phyloP scores from a whole-genome alignment of 257 asterid genomes.

The Mentha longifolia region DNA sequence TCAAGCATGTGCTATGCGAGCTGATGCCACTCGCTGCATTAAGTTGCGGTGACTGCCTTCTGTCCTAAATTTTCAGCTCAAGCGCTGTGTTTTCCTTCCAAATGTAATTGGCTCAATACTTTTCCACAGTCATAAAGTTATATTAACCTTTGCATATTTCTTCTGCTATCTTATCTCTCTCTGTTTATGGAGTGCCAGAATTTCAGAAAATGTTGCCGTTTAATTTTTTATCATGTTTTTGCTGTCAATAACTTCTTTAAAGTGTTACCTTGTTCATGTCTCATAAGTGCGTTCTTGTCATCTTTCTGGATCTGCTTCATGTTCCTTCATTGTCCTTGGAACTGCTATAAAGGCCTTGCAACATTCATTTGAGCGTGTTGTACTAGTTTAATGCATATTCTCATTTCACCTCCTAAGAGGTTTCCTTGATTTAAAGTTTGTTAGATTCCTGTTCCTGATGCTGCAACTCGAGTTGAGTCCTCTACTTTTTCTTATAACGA shows the following conservation, averaged over 20 bases:
- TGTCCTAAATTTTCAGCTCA: conserved; percentile 95
- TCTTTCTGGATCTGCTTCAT: conserved; percentile 23
- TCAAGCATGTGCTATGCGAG: conserved; percentile 83
- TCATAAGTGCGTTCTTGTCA: conserved; percentile 5
- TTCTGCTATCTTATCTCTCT: conserved; percentile 21
- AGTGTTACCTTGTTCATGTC: neutral
- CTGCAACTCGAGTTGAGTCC: conserved; percentile 23
- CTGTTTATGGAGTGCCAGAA: too few relatives aligned
- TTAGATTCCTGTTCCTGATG: conserved; percentile 8
- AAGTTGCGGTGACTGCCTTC: conserved; percentile 90
- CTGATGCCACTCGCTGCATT: conserved; percentile 93
- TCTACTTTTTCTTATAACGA: neutral
- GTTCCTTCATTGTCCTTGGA: conserved; percentile 2
- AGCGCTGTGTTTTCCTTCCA: conserved; percentile 97
- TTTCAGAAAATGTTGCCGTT: neutral
- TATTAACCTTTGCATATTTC: conserved; percentile 5
- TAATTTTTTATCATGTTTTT: conserved; percentile 12
- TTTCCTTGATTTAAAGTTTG: conserved; percentile 16
- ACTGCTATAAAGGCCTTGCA: conserved; percentile 1
- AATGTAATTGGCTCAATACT: conserved; percentile 57
- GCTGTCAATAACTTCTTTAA: conserved; percentile 20
- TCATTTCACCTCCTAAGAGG: conserved; percentile 18
- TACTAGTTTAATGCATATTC: conserved; percentile 16
- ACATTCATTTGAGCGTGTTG: conserved; percentile 10
- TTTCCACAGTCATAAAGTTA: conserved; percentile 20